Conservation (phyloP, 495 filamentous ascomycete species). For the Penicillium diatomitis region DNA sequence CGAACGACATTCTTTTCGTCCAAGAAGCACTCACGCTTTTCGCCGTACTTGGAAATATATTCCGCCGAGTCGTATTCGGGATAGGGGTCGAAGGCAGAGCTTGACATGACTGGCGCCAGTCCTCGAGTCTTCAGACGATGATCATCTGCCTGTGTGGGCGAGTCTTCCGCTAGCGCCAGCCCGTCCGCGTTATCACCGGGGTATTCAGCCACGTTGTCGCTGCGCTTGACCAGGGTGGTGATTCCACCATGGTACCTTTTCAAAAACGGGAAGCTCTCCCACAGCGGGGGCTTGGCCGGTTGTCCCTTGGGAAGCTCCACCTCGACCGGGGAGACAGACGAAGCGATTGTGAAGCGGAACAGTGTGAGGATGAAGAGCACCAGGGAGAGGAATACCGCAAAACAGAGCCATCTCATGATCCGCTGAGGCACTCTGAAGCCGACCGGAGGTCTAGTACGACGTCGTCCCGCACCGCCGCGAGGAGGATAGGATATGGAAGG, state of each 20-base stretch:
- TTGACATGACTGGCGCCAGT: constrained; percentile 29
- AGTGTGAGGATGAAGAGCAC: constrained; percentile 64
- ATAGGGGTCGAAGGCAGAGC: constrained; percentile 57
- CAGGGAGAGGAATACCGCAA: constrained; percentile 56
- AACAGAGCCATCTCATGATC: constrained; percentile 62
- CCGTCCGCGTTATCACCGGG: constrained; percentile 41
- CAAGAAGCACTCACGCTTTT: constrained; percentile 68
- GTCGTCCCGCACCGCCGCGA: constrained; percentile 40
- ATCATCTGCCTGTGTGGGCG: constrained; percentile 7
- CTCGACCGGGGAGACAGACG: constrained; percentile 51
- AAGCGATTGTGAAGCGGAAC: constrained; percentile 55
- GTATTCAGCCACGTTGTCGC: constrained; percentile 65
- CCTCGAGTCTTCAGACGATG: constrained; percentile 18
- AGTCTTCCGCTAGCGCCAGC: constrained; percentile 10
- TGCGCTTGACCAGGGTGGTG: constrained; percentile 49
- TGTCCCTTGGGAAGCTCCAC: constrained; percentile 43
- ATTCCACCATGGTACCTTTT: constrained; percentile 80
- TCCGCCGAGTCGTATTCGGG: constrained; percentile 52
- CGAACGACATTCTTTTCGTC: constrained; percentile 51
- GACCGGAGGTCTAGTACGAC: constrained; percentile 27
- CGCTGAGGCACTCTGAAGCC: constrained; percentile 48
- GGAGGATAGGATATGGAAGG: constrained; percentile 43
- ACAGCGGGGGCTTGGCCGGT: constrained; percentile 52
- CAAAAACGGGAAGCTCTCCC: constrained; percentile 77
- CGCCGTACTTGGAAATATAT: constrained; percentile 50